These are phyloP conservation scores for Trichoderma sp. DNA, from an alignment of 2,329 filamentous ascomycete genomes.

Conservation along the genomic window DNA sequence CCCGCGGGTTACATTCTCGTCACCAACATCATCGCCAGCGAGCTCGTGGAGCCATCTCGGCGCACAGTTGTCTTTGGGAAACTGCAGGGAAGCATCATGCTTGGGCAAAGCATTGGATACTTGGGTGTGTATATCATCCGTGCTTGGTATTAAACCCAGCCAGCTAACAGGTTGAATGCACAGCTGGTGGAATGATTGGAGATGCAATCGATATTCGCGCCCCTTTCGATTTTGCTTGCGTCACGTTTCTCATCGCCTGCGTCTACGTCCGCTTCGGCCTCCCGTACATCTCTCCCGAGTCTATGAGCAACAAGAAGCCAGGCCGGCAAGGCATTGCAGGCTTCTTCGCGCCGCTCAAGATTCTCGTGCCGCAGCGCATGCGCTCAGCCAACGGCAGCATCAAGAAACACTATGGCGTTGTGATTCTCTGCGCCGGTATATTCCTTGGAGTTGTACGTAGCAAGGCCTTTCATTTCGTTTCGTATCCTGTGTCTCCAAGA, in stretches of 20 bases:
- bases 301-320: slow-evolving; percentile 28
- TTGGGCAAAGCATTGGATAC: slow-evolving; percentile 66
- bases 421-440: slow-evolving; percentile 65
- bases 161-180: background rate
- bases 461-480: background rate
- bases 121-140: slow-evolving; percentile 43
- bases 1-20: slow-evolving; percentile 69
- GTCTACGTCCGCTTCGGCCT: slow-evolving; percentile 46
- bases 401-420: slow-evolving; percentile 60
- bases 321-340: slow-evolving; percentile 44
- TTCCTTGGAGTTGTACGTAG: slow-evolving; percentile 61
- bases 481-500: background rate
- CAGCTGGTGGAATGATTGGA: slow-evolving; percentile 64
- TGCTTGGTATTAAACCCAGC: background rate
- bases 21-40: slow-evolving; percentile 68
- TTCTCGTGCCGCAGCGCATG: slow-evolving; percentile 61
- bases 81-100: slow-evolving; percentile 66
- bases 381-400: slow-evolving; percentile 52
- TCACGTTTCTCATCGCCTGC: slow-evolving; percentile 53
- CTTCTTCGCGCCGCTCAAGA: slow-evolving; percentile 64
- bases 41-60: slow-evolving; percentile 60
- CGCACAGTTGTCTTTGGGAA: slow-evolving; percentile 66
- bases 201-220: slow-evolving; percentile 63
- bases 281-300: slow-evolving; percentile 53
- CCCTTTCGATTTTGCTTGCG: slow-evolving; percentile 65